Conservation (phyloP, 2,329 filamentous ascomycete genomes). For the Apiospora pterosperma region DNA sequence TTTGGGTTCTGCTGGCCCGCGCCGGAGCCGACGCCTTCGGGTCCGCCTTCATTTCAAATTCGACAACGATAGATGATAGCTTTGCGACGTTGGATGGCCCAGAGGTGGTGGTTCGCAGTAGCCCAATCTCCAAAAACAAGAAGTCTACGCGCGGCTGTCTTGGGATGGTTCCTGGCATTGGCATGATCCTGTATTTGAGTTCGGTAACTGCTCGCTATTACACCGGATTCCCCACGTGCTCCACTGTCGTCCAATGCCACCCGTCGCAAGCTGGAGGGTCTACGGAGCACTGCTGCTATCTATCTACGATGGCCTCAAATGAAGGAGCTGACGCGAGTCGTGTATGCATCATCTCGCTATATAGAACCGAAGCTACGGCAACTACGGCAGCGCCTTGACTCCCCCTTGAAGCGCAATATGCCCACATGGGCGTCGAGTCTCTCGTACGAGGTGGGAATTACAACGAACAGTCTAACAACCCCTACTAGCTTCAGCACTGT, state of each 20-base stretch:
- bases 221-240: background rate
- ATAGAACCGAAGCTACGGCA: too few species aligned
- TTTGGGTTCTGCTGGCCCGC: slow-evolving; percentile 28
- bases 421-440: background rate
- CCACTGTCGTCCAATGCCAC: background rate
- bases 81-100: background rate
- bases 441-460: too few species aligned
- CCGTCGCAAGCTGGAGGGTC: background rate
- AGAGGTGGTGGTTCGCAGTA: background rate
- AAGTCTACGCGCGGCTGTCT: background rate
- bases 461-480: too few species aligned
- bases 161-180: background rate
- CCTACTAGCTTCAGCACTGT: too few species aligned
- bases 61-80: background rate
- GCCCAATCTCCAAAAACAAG: background rate
- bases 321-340: background rate
- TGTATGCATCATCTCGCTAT: background rate
- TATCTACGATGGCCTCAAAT: background rate
- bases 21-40: slow-evolving; percentile 18
- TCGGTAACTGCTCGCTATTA: background rate
- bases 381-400: background rate
- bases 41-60: slow-evolving; percentile 16
- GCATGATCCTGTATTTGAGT: background rate
- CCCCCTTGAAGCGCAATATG: background rate
- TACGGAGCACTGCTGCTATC: background rate